These are phyloP conservation scores for Colletotrichum theobromicola DNA, from an alignment of 2,329 filamentous ascomycete species.

Conservation along the genomic window DNA sequence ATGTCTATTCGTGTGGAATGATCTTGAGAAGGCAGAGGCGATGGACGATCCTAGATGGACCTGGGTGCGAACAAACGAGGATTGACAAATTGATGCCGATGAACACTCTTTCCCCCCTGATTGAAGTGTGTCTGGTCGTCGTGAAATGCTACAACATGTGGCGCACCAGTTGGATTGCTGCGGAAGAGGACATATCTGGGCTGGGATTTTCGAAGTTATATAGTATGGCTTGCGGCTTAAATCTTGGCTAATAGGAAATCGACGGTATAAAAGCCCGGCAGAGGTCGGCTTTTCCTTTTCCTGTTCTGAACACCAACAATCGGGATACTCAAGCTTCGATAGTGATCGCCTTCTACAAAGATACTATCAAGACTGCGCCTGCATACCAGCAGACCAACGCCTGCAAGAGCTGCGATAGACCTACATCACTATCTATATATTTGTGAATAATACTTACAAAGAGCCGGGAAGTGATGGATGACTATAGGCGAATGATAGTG, in stretches of 20 bases:
- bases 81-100: accelerated
- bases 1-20: accelerated
- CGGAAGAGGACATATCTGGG: neutral
- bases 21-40: neutral
- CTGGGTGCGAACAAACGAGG: neutral
- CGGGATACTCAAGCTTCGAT: no score
- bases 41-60: accelerated
- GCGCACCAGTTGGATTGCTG: neutral
- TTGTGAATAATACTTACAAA: neutral
- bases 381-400: no score
- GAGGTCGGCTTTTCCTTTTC: accelerated
- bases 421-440: neutral
- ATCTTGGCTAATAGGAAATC: no score
- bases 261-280: neutral
- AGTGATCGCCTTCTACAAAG: no score
- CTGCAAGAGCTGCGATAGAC: neutral
- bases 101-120: no score
- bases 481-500: neutral
- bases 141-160: no score
- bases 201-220: neutral
- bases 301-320: neutral
- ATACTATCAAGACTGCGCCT: no score
- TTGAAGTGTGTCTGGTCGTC: no score
- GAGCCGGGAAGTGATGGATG: neutral
- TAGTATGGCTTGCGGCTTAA: accelerated